Evolutionary conservation across 2,329 filamentous ascomycete species (phyloP).

Genomic region (Aureobasidium leucospermi): DNA sequence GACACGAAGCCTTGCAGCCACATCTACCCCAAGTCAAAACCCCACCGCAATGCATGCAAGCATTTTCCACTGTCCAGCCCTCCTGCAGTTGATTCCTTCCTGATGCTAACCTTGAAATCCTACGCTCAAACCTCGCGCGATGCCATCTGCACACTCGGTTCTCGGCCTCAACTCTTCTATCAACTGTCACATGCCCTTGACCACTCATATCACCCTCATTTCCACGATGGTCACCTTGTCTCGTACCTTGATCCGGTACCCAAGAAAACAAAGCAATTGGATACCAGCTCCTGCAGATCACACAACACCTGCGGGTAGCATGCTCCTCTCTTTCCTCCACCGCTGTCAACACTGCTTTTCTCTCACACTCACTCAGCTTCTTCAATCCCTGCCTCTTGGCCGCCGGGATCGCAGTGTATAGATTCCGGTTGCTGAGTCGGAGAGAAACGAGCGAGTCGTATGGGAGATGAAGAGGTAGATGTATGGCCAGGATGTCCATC

Average conservation of each 20-base stretch:
- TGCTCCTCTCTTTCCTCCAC: not conserved
- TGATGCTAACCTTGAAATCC: not conserved
- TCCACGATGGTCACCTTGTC: not conserved
- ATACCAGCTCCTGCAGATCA: slow-evolving; percentile 6
- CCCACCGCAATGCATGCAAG: slow-evolving; percentile 18
- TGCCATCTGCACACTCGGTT: slow-evolving; percentile 9
- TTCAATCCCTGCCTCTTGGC: not conserved
- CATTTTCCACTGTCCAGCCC: slow-evolving; percentile 10
- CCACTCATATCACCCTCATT: not conserved
- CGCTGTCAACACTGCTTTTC: not conserved
- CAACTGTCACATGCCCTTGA: too few species aligned
- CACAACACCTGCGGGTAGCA: not conserved
- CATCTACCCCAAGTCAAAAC: slow-evolving; percentile 15
- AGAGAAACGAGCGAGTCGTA: slow-evolving; percentile 7
- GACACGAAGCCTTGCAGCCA: slow-evolving; percentile 9
- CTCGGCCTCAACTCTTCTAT: not conserved
- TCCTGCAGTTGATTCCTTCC: not conserved
- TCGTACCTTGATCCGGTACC: not conserved
- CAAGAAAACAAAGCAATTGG: not conserved
- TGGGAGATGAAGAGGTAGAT: slow-evolving; percentile 13
- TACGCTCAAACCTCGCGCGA: not conserved
- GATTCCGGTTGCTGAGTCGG: slow-evolving; percentile 9
- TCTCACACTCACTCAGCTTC: not conserved
- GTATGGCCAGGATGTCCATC: slow-evolving; percentile 14
- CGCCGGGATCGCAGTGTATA: slow-evolving; percentile 6